Evolutionary conservation across 805 yeast species (phyloP), one percentile per base, ranked within the genome.

Genomic region (Saccharomyces jurei): DNA sequence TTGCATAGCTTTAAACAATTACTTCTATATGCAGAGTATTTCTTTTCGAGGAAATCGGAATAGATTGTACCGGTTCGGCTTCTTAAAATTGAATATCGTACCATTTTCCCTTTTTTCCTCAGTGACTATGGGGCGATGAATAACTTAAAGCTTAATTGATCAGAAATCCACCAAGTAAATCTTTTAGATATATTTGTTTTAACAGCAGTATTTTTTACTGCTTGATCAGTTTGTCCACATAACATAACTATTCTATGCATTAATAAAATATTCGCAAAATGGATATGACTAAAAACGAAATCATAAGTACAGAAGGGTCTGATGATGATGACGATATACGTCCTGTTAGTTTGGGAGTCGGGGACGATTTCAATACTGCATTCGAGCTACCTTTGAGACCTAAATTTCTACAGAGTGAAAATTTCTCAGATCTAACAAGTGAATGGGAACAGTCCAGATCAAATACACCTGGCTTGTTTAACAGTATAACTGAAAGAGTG

Each of bases 361-460:
- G 17, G 11, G 44, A 36, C 25, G 44, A 36, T 17, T 36, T 6
- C 4, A 36, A 21, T 17, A 8, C 25, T n/a, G 2, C 44, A 11
- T 36, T 50, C 9, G 56, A 50, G 8, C 44, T 58, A n/a, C 61
- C 61, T 3, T 48, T 58, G 25, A 58, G 56, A 29, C 11, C 56
- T 2, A 53, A 57, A 4, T 26, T 54, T 5, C 26, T 49, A 9
- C 48, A 53, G 30, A 52, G 49, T 30, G 52, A 47, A 27, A 57
- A 55, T 41, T 53, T 58, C 41, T 41, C 55, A 22, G 58, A 56
- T 14, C 13, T 58, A 25, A 47, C 48, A 4, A 54, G 53, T 1
- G 58, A 49, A 17, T 58, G 57, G 58, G 59, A 58, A 17, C 25
- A n/a, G 11, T 58, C 60, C 5, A 47, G 48, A 29, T 50, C 57